Evolutionary conservation across 2,329 filamentous ascomycete species (phyloP).

Genomic region (Fusarium musae): DNA sequence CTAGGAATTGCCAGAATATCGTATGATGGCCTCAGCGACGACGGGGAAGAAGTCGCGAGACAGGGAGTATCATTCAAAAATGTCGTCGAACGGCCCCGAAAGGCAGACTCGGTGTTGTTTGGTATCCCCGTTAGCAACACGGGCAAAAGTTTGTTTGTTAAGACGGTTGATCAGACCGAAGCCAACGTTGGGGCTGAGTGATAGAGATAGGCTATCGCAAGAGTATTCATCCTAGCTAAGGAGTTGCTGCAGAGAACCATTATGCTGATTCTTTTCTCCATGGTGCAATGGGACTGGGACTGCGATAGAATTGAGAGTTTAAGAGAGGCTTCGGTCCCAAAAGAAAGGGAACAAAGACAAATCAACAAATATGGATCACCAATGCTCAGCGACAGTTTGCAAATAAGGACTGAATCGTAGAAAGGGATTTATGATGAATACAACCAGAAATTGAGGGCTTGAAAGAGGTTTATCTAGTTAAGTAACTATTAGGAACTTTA

Average conservation of each 20-base stretch:
- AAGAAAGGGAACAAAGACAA: background rate
- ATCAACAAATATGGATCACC: background rate
- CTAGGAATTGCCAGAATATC: background rate
- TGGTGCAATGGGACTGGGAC: background rate
- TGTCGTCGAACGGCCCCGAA: background rate
- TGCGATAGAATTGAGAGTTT: rapidly evolving
- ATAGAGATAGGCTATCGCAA: background rate
- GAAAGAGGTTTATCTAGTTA: background rate
- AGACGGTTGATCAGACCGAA: background rate
- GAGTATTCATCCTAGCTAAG: background rate
- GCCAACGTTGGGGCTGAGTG: background rate
- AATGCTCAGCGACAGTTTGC: background rate
- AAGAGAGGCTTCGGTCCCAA: background rate
- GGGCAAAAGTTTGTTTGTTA: background rate
- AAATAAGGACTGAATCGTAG: no score
- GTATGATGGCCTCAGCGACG: background rate
- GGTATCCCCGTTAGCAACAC: background rate
- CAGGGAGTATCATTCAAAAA: background rate
- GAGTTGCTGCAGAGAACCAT: background rate
- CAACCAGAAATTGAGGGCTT: background rate
- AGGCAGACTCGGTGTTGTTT: background rate
- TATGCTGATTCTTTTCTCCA: background rate
- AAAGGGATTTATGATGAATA: rapidly evolving
- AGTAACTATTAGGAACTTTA: background rate
- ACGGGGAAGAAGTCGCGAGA: background rate